Percentiles rank a stretch among this genome's conserved stretches.
phyloP scores from a whole-genome alignment of 2,329 filamentous ascomycete genomes.

The Epichloe coenophiala region DNA sequence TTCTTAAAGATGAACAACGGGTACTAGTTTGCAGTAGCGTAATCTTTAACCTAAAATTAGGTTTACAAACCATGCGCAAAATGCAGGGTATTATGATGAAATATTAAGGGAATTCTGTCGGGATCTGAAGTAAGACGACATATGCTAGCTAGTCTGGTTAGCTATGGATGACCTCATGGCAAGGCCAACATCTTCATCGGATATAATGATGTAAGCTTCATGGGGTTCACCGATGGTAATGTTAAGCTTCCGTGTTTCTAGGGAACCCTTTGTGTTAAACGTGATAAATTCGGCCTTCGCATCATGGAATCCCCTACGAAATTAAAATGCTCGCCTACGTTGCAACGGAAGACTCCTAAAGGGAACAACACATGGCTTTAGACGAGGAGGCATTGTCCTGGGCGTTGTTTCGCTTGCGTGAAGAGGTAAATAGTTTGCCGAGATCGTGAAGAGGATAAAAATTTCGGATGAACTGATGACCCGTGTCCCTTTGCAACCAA shows the following conservation, averaged over 20 bases:
- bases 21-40: conserved; percentile 1
- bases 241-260: neutral
- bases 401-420: neutral
- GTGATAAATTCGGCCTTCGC: conserved; percentile 7
- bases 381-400: conserved; percentile 1
- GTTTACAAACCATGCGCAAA: conserved; percentile 5
- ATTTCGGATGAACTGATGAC: neutral
- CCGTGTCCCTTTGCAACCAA: neutral
- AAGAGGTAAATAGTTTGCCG: neutral
- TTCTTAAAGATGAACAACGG: conserved; percentile 11
- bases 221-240: no score
- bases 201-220: no score
- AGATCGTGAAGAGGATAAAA: neutral
- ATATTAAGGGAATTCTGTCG: conserved; percentile 3
- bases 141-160: conserved; percentile 1
- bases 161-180: neutral
- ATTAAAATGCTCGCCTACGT: neutral
- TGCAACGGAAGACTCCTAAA: neutral
- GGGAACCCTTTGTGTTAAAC: conserved; percentile 2
- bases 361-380: neutral
- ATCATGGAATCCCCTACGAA: conserved; percentile 5
- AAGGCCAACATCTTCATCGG: no score
- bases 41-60: neutral
- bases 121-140: conserved; percentile 1
- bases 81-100: conserved; percentile 5